Base-by-base conservation (phyloP, 1,284 basidiomycete species). In the Chondrostereum purpureum region DNA sequence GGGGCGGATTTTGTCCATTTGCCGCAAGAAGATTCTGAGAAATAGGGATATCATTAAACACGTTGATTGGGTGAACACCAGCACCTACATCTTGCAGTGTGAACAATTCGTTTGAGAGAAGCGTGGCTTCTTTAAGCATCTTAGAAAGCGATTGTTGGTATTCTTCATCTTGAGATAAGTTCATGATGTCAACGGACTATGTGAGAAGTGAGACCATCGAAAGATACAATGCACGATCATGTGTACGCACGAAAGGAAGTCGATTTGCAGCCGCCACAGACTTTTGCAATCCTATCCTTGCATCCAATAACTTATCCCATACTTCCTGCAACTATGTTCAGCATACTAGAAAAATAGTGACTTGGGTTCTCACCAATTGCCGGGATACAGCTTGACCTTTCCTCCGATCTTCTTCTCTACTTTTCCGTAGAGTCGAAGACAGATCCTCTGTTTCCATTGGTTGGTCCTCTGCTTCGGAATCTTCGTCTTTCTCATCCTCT, bases 201-300 rank as follows among this genome's bases (percentile, higher is more conserved):
- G 42, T 19, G 27, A 33, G 6, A 17, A 34, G 16, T 22, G 33
- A 52, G 43, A 42, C 36, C 35, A 11, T 49, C 43, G 46, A 37
- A n/a, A 47, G 35, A 22, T 20, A 50, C 17, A 20, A 39, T 21
- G 27, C 44, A 36, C 31, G 39, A 44, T 14, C 21, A 23, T 46
- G 18, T 49, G 19, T 35, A 65, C 73, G 51, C 56, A 78, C 79
- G 20, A 52, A 54, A 40, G 80, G 77, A 11, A 92, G 68, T 45
- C 70, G 64, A 57, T 90, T 87, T 3, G 80, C 72, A 10, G 81
- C 70, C 1, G 68, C 59, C 38, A 83, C 69, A 17, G 82, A 77
- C 67, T 92, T 96, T 66, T 96, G 93, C 44, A 95, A 65, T 21
- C 83, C 83, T 60, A 97, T 97, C 27, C 93, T 80, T 14, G 88